phyloP scores from a whole-genome alignment of 2,329 filamentous ascomycete species.

The Phaeoacremonium minimum region DNA sequence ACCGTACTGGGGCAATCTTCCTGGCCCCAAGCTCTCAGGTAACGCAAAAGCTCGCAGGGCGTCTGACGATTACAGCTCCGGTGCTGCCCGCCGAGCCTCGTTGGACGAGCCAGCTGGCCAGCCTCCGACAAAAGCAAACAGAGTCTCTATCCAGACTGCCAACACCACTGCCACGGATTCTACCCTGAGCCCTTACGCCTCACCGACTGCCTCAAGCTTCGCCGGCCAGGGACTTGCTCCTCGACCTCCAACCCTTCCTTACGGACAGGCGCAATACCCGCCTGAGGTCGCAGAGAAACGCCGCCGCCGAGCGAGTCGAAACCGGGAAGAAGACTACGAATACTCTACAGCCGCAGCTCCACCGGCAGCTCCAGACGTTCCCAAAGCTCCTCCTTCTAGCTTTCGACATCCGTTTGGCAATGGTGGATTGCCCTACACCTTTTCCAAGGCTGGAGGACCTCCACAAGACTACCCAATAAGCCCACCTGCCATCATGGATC shows the following conservation, averaged over 20 bases:
- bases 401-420: constrained; percentile 46
- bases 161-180: constrained; percentile 54
- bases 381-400: constrained; percentile 53
- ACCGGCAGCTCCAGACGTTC: constrained; percentile 56
- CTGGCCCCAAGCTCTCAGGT: constrained; percentile 36
- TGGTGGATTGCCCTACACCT: constrained; percentile 22
- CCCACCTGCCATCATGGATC: constrained; percentile 18
- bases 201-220: constrained; percentile 48
- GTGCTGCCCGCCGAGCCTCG: constrained; percentile 24
- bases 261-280: constrained; percentile 35
- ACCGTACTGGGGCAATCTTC: constrained; percentile 57
- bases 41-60: constrained; percentile 30
- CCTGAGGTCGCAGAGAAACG: constrained; percentile 38
- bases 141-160: constrained; percentile 51
- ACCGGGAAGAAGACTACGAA: constrained; percentile 34
- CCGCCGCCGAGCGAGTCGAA: constrained; percentile 34
- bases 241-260: constrained; percentile 53
- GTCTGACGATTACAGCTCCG: constrained; percentile 26
- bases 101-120: constrained; percentile 25
- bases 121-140: constrained; percentile 40
- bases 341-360: constrained; percentile 27
- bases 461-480: constrained; percentile 14
- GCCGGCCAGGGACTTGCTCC: constrained; percentile 50
- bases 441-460: constrained; percentile 19
- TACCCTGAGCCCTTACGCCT: constrained; percentile 53